These are phyloP conservation scores for Kurtzmaniella fragi DNA, from an alignment of 805 yeast species.

Conservation along the genomic window DNA sequence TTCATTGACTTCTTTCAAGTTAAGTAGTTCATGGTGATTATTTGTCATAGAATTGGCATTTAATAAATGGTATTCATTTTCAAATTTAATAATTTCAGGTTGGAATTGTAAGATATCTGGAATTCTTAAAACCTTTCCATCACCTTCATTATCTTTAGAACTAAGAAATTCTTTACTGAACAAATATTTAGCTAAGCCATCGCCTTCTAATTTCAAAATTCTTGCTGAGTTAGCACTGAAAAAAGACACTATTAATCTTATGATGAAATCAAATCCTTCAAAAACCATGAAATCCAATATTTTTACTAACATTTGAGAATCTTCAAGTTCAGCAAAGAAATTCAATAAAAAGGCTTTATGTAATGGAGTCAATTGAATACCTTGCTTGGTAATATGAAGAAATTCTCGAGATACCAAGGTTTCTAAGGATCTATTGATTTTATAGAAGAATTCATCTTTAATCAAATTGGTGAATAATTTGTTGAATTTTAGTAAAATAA, in stretches of 20 bases:
- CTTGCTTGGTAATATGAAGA: constrained; percentile 31
- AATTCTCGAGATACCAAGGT: constrained; percentile 13
- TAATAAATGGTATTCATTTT: constrained; percentile 34
- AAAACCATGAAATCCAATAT: constrained; percentile 33
- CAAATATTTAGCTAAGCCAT: constrained; percentile 18
- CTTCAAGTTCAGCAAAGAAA: constrained; percentile 11
- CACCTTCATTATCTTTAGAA: background rate
- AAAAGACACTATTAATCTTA: constrained; percentile 21
- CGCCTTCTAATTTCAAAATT: constrained; percentile 17
- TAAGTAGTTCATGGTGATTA: constrained; percentile 32
- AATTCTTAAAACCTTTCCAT: constrained; percentile 5
- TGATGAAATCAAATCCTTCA: constrained; percentile 35
- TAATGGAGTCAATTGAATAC: constrained; percentile 21
- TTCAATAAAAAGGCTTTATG: constrained; percentile 15
- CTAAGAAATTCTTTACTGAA: constrained; percentile 13
- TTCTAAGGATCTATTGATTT: constrained; percentile 31
- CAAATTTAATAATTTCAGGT: constrained; percentile 27
- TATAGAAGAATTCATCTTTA: constrained; percentile 32
- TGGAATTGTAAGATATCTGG: constrained; percentile 11
- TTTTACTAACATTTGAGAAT: constrained; percentile 8
- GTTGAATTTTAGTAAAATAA: constrained; percentile 29
- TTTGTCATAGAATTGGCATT: constrained; percentile 33
- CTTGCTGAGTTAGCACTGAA: constrained; percentile 12
- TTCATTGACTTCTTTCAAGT: constrained; percentile 32
- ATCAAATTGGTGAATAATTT: constrained; percentile 19